Evolutionary conservation across 805 yeast species (phyloP).

Genomic region (Yarrowia sp.): DNA sequence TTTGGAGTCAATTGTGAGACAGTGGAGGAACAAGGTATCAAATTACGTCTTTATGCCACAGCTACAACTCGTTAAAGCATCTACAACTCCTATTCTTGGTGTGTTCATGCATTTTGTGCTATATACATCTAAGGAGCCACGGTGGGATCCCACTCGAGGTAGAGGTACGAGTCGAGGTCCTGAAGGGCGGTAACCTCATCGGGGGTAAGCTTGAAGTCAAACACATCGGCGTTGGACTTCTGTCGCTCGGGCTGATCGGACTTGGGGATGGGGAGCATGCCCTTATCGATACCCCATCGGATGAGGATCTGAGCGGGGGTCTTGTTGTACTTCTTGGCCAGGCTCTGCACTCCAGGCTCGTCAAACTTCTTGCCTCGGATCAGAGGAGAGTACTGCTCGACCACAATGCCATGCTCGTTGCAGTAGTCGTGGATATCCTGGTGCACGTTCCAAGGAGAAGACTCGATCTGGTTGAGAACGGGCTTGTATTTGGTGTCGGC

Average conservation of each 20-base stretch:
- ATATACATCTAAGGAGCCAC: slow-evolving; percentile 30
- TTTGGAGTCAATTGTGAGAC: background rate
- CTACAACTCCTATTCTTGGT: no score
- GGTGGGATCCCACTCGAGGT: slow-evolving; percentile 33
- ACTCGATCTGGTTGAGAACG: slow-evolving; percentile 79
- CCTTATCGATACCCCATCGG: slow-evolving; percentile 86
- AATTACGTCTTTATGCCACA: no score
- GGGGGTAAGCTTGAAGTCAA: slow-evolving; percentile 61
- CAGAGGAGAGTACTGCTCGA: slow-evolving; percentile 76
- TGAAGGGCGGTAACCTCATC: slow-evolving; percentile 55
- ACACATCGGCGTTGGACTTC: slow-evolving; percentile 62
- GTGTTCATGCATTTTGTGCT: background rate
- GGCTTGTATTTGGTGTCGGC: slow-evolving; percentile 75
- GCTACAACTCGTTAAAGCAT: no score
- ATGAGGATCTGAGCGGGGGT: slow-evolving; percentile 72
- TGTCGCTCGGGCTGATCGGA: slow-evolving; percentile 73
- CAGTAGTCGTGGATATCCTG: slow-evolving; percentile 65
- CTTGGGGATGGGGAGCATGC: slow-evolving; percentile 80
- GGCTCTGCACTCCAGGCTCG: slow-evolving; percentile 58
- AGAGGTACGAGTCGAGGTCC: slow-evolving; percentile 34
- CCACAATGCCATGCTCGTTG: slow-evolving; percentile 63
- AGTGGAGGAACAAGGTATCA: no score
- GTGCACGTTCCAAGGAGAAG: slow-evolving; percentile 89
- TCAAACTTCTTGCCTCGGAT: slow-evolving; percentile 52
- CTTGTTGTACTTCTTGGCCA: slow-evolving; percentile 63